Evolutionary conservation across 2,329 filamentous ascomycete species (phyloP).

Genomic region (Geosmithia flava): DNA sequence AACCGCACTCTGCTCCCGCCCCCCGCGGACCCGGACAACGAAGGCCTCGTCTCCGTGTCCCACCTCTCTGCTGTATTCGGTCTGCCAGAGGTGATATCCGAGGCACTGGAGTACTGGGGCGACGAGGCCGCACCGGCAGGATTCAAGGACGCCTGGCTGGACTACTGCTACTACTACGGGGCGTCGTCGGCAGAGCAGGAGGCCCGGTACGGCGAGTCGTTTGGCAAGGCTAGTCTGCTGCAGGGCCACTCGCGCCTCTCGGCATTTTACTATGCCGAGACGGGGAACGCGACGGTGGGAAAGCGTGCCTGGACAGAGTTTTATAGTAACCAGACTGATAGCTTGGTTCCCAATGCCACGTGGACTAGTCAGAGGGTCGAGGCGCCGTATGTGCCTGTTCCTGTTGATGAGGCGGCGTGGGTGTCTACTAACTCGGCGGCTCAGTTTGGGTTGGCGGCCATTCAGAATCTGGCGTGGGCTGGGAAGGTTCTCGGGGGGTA

Average conservation of each 20-base stretch:
- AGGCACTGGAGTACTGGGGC: constrained; percentile 36
- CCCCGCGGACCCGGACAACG: constrained; percentile 36
- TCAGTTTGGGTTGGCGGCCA: constrained; percentile 43
- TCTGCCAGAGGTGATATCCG: constrained; percentile 42
- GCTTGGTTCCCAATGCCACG: constrained; percentile 21
- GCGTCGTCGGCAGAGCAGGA: constrained; percentile 35
- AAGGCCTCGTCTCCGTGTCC: constrained; percentile 35
- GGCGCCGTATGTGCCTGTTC: constrained; percentile 28
- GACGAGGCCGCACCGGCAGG: constrained; percentile 26
- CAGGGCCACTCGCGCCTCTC: constrained; percentile 48
- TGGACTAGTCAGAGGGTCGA: constrained; percentile 24
- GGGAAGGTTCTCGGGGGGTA: neutral
- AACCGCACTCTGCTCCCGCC: constrained; percentile 39
- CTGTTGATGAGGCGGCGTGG: constrained; percentile 44
- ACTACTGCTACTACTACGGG: constrained; percentile 47
- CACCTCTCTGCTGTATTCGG: constrained; percentile 48
- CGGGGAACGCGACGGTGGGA: constrained; percentile 32
- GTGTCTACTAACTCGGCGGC: constrained; percentile 43
- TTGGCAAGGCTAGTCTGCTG: constrained; percentile 30
- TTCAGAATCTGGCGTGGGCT: constrained; percentile 36
- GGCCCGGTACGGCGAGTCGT: constrained; percentile 37
- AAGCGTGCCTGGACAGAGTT: constrained; percentile 42
- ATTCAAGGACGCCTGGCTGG: constrained; percentile 42
- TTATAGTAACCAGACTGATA: constrained; percentile 25
- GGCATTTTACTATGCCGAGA: constrained; percentile 34